A percentile compares a stretch with the other conserved stretches of the same genome.
Conservation (phyloP, 352 stramenopile genomes). For the Globisporangium cylindrosporum region DNA sequence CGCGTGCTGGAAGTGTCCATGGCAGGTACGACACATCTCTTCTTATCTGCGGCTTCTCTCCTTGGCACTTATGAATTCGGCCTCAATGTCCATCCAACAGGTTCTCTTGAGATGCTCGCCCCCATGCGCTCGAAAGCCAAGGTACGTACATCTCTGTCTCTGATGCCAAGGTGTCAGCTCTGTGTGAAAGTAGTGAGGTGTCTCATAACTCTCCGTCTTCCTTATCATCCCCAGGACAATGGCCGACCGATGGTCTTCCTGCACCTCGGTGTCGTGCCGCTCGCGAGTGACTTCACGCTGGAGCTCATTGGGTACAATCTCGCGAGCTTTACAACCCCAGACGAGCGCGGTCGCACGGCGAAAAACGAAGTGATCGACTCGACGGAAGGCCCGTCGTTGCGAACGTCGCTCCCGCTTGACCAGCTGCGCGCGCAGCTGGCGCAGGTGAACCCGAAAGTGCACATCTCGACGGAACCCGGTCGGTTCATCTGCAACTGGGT, state of each 20-base stretch:
- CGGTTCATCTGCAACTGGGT: slow-evolving; percentile 8
- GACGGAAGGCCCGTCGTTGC: neutral
- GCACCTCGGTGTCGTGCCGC: neutral
- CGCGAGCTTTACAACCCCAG: neutral
- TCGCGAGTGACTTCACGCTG: slow-evolving; percentile 1
- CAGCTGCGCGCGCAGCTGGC: neutral
- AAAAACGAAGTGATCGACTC: slow-evolving; percentile 7
- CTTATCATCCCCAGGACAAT: neutral
- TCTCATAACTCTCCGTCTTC: neutral
- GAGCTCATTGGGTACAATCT: slow-evolving; percentile 4
- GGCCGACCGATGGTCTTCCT: neutral
- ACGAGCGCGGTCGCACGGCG: neutral
- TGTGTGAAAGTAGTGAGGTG: neutral
- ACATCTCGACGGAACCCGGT: neutral
- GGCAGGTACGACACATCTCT: neutral
- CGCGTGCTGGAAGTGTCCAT: neutral
- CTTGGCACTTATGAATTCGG: too few species aligned
- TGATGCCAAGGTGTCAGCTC: neutral
- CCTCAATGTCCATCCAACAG: neutral
- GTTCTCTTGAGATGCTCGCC: neutral
- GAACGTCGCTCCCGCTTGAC: neutral
- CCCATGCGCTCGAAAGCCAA: neutral
- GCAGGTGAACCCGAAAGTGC: neutral
- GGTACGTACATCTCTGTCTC: neutral
- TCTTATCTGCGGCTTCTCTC: too few species aligned